phyloP scores from a whole-genome alignment of 2,329 filamentous ascomycete species.

The Fusarium sp. region DNA sequence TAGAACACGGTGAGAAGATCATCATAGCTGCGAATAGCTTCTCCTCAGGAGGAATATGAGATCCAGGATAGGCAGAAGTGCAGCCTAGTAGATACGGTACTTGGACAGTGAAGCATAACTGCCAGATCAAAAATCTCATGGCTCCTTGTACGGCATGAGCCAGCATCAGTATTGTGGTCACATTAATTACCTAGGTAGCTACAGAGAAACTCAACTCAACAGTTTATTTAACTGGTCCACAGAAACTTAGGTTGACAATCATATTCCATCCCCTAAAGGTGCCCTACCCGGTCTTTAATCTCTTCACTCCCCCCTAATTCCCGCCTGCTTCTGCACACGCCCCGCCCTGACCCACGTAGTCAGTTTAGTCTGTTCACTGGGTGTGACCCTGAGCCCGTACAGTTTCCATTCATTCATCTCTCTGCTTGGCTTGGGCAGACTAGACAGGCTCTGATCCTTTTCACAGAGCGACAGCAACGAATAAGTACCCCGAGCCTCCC shows the following conservation, averaged over 20 bases:
- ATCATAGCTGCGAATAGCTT: not conserved
- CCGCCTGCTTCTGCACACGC: conserved; percentile 36
- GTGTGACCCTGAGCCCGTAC: conserved; percentile 22
- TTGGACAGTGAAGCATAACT: not conserved
- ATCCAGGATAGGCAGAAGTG: not conserved
- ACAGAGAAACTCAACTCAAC: not conserved
- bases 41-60: not conserved
- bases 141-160: not conserved
- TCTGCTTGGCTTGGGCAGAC: not conserved
- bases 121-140: not conserved
- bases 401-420: not conserved
- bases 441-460: conserved; percentile 18
- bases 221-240: conserved; percentile 3
- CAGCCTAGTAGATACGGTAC: not conserved
- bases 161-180: not conserved
- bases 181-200: too few relatives aligned
- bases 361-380: conserved; percentile 25
- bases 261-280: conserved; percentile 9
- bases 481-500: conserved; percentile 60
- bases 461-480: conserved; percentile 44
- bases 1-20: conserved; percentile 2
- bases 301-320: conserved; percentile 40
- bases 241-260: conserved; percentile 1
- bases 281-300: conserved; percentile 28
- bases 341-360: conserved; percentile 32